Conservation (phyloP, 441 rosid species). For the Erysimum pusillum region DNA sequence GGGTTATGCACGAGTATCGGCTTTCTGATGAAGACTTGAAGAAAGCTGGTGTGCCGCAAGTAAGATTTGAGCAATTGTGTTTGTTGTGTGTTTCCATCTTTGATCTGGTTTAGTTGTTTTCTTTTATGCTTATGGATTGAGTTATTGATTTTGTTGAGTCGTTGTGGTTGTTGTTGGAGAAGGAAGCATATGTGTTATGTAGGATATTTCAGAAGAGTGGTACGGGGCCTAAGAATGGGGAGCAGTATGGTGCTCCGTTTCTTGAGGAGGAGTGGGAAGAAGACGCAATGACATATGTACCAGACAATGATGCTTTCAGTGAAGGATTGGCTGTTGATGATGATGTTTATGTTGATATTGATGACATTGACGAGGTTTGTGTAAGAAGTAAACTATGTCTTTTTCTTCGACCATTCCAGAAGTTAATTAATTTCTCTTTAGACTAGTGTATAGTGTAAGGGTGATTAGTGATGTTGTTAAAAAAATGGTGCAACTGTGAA, state of each 20-base stretch:
- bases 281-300: constrained; percentile 63
- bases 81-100: not conserved
- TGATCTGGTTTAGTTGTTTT: not conserved
- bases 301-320: constrained; percentile 59
- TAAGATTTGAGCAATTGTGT: constrained; percentile 47
- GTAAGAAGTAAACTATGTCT: constrained; percentile 12
- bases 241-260: constrained; percentile 97
- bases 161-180: constrained; percentile 38
- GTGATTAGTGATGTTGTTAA: not conserved
- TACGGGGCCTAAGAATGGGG: constrained; percentile 97
- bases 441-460: not conserved
- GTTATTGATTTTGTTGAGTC: constrained; percentile 27
- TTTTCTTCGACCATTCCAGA: not conserved
- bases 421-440: not conserved
- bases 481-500: not conserved
- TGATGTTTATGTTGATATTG: constrained; percentile 66
- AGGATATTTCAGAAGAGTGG: constrained; percentile 97
- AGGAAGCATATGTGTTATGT: constrained; percentile 92
- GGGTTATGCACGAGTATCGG: constrained; percentile 99
- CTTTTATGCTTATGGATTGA: constrained; percentile 5
- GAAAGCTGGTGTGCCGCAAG: constrained; percentile 70
- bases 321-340: constrained; percentile 42
- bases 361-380: constrained; percentile 77
- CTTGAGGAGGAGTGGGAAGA: constrained; percentile 96
- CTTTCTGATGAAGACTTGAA: constrained; percentile 76